Conservation (phyloP, 768 basidiomycete genomes). For the Clitopilus hobsonii region DNA sequence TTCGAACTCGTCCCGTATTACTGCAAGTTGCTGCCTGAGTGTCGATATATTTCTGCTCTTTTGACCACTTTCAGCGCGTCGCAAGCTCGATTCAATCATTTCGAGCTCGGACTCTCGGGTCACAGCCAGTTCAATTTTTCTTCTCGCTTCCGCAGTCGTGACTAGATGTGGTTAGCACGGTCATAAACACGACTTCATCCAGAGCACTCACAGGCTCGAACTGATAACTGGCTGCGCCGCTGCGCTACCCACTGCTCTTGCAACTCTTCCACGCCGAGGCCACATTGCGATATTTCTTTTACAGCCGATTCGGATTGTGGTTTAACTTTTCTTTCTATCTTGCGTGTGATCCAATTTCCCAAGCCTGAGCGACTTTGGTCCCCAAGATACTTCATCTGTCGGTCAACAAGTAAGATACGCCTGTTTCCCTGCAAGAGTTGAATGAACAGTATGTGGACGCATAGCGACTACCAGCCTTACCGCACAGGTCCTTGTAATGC, state of each 20-base stretch:
- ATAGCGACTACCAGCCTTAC: conserved; percentile 24
- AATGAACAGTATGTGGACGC: neutral
- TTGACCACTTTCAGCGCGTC: too few relatives aligned
- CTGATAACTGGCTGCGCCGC: conserved; percentile 21
- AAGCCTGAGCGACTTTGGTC: conserved; percentile 20
- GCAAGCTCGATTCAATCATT: too few relatives aligned
- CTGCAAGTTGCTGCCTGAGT: too few relatives aligned
- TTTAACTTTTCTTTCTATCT: conserved; percentile 12
- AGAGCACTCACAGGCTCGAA: conserved; percentile 21
- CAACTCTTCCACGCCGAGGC: conserved; percentile 13
- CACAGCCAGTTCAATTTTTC: too few relatives aligned
- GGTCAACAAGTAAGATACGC: conserved; percentile 29
- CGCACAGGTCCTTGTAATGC: conserved; percentile 21
- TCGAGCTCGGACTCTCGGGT: too few relatives aligned
- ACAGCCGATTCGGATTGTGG: conserved; percentile 15
- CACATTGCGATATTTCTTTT: conserved; percentile 6
- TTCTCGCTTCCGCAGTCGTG: too few relatives aligned
- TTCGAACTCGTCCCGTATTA: too few relatives aligned
- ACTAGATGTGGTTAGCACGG: too few relatives aligned
- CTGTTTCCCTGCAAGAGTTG: conserved; percentile 13
- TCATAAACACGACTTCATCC: too few relatives aligned
- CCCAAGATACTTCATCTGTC: conserved; percentile 20
- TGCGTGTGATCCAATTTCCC: conserved; percentile 25
- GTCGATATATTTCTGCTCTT: too few relatives aligned
- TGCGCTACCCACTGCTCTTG: conserved; percentile 28